Evolutionary conservation across 2,329 filamentous ascomycete genomes (phyloP), one percentile per base, ranked within the genome.

Genomic region (Talaromyces sp.): DNA sequence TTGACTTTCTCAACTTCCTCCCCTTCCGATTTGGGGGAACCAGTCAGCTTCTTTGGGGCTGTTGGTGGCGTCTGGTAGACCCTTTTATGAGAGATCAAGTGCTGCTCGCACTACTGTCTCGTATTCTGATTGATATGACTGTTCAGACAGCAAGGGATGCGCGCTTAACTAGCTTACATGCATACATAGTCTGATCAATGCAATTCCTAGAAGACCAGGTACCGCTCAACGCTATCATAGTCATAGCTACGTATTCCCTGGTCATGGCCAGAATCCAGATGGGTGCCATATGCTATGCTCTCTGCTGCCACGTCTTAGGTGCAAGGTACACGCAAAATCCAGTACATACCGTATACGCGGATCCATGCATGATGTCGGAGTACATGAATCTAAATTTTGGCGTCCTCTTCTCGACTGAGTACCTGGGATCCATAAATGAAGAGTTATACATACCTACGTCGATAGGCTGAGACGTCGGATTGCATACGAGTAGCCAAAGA

Each of bases 1-100:
- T 23, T 50, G 23, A 48, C 44, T 48, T 21, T 48, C 21, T 25
- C 23, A 21, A 18, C 7, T 25, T 18, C 25, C 7, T 50, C 46
- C 23, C 14, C 23, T 31, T 50, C 25, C 25, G 46, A 50, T 31
- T 50, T 31, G 25, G 23, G 46, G 46, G 46, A 25, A 54, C 50
- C 28, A 54, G 50, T 54, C 50, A 54, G 21, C 18, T 54, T 54
- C 46, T n/a, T 3, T 23, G 11, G 9, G 1, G 23, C 21, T 16
- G 44, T 16, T 48, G 44, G 44, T 50, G 46, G 46, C 23, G 23
- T 28, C 2, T 40, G 6, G 44, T 25, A 12, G 18, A 48, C 5
- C n/a, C n/a, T 14, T 54, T 25, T 48, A 54, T 54, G 50, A 54
- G 50, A 37, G 50, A 54, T 54, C 48, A 35, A 7, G 9, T 52